A percentile compares a stretch with the other conserved stretches of the same genome.
These are phyloP conservation scores for Thalassiosira mediterranea DNA, from an alignment of 352 stramenopile species.

Conservation along the genomic window DNA sequence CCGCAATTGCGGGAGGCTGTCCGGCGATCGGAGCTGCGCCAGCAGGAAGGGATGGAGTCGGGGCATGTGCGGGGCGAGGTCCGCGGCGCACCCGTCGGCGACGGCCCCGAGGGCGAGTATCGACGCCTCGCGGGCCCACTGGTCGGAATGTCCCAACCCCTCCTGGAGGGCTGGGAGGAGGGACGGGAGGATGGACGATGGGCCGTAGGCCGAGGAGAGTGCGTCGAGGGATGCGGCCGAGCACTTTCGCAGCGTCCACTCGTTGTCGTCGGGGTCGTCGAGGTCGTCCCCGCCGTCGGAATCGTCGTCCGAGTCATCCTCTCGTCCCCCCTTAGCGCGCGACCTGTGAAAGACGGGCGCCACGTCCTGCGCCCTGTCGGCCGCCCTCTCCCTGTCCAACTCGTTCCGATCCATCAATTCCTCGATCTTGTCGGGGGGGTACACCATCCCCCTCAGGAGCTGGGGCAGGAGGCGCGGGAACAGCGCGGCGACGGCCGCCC, in stretches of 20 bases:
- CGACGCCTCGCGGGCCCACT: slow-evolving; percentile 94
- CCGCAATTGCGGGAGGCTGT: slow-evolving; percentile 87
- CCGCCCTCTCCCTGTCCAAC: slow-evolving; percentile 87
- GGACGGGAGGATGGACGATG: slow-evolving; percentile 89
- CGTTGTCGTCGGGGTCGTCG: slow-evolving; percentile 91
- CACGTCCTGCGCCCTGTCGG: slow-evolving; percentile 89
- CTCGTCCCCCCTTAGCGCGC: slow-evolving; percentile 44
- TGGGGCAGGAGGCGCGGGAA: slow-evolving; percentile 91
- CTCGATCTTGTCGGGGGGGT: slow-evolving; percentile 92
- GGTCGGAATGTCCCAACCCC: slow-evolving; percentile 88
- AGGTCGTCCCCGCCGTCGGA: slow-evolving; percentile 90
- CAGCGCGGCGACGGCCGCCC: slow-evolving; percentile 85
- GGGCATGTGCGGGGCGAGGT: slow-evolving; percentile 90
- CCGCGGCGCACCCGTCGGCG: slow-evolving; percentile 91
- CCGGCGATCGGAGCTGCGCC: slow-evolving; percentile 86
- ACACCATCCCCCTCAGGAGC: slow-evolving; percentile 94
- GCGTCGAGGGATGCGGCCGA: slow-evolving; percentile 94
- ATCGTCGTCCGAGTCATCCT: slow-evolving; percentile 58
- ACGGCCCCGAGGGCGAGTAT: slow-evolving; percentile 95
- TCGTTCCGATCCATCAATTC: slow-evolving; percentile 83
- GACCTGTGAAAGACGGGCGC: slow-evolving; percentile 83
- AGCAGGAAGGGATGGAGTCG: slow-evolving; percentile 94
- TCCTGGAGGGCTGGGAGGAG: slow-evolving; percentile 91
- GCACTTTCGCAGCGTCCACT: slow-evolving; percentile 96
- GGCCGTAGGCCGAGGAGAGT: slow-evolving; percentile 90